Conservation (phyloP, 139 green algal species). For the Closterium sp. region DNA sequence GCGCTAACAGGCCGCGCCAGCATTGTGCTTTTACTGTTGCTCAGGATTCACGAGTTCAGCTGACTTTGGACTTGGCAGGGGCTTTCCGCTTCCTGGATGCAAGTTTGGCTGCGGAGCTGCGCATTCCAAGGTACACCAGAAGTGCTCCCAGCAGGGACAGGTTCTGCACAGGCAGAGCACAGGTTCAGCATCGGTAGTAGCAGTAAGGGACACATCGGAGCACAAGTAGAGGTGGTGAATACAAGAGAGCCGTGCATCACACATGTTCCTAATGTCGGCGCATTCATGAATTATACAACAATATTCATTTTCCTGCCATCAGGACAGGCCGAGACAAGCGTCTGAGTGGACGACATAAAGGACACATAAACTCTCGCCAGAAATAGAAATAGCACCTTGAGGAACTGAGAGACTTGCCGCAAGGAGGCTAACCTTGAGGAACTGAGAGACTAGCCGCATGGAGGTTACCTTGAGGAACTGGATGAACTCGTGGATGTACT, state of each 20-base stretch:
- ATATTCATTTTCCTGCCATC: too few relatives aligned
- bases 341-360: slow-evolving; percentile 26
- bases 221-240: too few relatives aligned
- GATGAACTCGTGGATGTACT: slow-evolving; percentile 46
- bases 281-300: too few relatives aligned
- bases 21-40: too few relatives aligned
- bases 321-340: too few relatives aligned
- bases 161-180: slow-evolving; percentile 46
- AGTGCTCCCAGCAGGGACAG: slow-evolving; percentile 40
- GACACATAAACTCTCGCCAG: background rate
- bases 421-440: background rate
- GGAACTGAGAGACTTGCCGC: background rate
- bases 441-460: too few relatives aligned
- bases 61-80: slow-evolving; percentile 19
- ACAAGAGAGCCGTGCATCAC: too few relatives aligned
- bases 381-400: slow-evolving; percentile 10
- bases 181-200: too few relatives aligned
- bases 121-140: slow-evolving; percentile 37
- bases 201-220: too few relatives aligned
- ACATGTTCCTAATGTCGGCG: too few relatives aligned
- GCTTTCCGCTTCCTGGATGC: slow-evolving; percentile 25
- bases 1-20: too few relatives aligned
- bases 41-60: too few relatives aligned
- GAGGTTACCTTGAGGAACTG: slow-evolving; percentile 45
- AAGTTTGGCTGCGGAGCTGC: slow-evolving; percentile 26